phyloP scores from a whole-genome alignment of 257 asterid species.

The Capsicum pubescens region DNA sequence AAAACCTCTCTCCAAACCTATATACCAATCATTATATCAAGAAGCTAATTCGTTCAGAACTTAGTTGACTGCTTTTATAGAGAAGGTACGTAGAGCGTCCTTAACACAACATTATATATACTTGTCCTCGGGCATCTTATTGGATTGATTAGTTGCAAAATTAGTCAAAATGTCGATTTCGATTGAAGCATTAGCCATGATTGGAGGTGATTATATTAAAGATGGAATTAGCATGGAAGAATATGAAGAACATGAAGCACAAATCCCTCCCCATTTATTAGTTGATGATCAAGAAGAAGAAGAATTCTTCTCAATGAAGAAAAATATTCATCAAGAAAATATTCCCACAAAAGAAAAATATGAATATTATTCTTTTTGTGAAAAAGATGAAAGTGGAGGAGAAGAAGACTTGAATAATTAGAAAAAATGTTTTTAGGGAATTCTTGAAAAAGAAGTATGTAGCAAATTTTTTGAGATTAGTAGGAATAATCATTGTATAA shows the following conservation, averaged over 20 bases:
- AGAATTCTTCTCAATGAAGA: not conserved
- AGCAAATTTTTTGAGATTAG: not conserved
- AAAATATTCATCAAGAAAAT: not conserved
- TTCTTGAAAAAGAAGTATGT: not conserved
- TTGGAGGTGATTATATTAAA: conserved; percentile 44
- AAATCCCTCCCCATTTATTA: not conserved
- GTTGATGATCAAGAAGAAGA: conserved; percentile 14
- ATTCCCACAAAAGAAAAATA: not conserved
- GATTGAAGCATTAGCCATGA: conserved; percentile 47
- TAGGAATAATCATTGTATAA: not conserved
- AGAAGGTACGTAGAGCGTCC: not conserved
- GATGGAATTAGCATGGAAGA: conserved; percentile 28
- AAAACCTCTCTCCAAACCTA: too few relatives aligned
- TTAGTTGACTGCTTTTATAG: too few relatives aligned
- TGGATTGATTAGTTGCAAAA: too few relatives aligned
- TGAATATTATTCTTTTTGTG: not conserved
- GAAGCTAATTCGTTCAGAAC: not conserved
- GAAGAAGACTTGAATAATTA: not conserved
- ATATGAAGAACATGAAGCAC: not conserved
- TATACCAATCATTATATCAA: not conserved
- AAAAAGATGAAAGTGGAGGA: not conserved
- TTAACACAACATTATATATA: not conserved
- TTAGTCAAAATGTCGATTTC: conserved; percentile 33
- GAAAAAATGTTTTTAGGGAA: not conserved
- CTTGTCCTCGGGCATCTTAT: not conserved